phyloP scores from a whole-genome alignment of 2,329 filamentous ascomycete species.

The Leptographium lundbergii region DNA sequence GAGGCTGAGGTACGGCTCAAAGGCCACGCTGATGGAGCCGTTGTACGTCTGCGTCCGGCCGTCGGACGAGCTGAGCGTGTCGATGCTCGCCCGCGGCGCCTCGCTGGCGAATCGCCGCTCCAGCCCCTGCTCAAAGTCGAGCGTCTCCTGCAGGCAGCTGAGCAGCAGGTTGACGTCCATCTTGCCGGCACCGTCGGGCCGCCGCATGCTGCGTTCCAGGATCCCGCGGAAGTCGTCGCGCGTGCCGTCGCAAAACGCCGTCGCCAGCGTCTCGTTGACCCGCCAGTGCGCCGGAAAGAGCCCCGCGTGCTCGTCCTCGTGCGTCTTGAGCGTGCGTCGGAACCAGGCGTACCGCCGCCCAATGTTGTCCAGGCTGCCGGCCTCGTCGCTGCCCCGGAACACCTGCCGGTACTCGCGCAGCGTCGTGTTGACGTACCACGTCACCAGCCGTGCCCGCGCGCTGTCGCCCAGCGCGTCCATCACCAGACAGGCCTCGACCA shows the following conservation, averaged over 20 bases:
- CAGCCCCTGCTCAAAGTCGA: conserved; percentile 89
- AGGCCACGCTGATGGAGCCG: conserved; percentile 87
- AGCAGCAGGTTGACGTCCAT: conserved; percentile 33
- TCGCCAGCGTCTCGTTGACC: conserved; percentile 79
- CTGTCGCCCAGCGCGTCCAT: conserved; percentile 90
- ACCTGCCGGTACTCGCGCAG: conserved; percentile 90
- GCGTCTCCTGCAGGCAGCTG: conserved; percentile 48
- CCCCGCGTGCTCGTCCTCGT: conserved; percentile 80
- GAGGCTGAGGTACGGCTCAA: conserved; percentile 90
- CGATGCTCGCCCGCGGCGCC: conserved; percentile 64
- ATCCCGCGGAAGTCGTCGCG: conserved; percentile 92
- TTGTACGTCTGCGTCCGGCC: conserved; percentile 69
- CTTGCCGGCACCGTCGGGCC: conserved; percentile 54
- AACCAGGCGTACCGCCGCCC: conserved; percentile 93
- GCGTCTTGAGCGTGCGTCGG: conserved; percentile 85
- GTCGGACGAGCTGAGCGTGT: conserved; percentile 72
- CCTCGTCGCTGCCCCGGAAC: conserved; percentile 92
- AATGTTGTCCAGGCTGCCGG: conserved; percentile 92
- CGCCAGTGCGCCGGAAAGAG: conserved; percentile 85
- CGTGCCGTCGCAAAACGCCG: conserved; percentile 90
- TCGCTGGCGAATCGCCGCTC: conserved; percentile 61
- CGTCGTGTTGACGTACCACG: conserved; percentile 98
- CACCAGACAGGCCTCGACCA: conserved; percentile 81
- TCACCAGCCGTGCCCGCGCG: conserved; percentile 69
- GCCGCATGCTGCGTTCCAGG: conserved; percentile 73